A percentile compares a stretch with the other conserved stretches of the same genome.
Evolutionary conservation across 2,329 filamentous ascomycete species (phyloP).

Genomic region (Monosporascus sp.): DNA sequence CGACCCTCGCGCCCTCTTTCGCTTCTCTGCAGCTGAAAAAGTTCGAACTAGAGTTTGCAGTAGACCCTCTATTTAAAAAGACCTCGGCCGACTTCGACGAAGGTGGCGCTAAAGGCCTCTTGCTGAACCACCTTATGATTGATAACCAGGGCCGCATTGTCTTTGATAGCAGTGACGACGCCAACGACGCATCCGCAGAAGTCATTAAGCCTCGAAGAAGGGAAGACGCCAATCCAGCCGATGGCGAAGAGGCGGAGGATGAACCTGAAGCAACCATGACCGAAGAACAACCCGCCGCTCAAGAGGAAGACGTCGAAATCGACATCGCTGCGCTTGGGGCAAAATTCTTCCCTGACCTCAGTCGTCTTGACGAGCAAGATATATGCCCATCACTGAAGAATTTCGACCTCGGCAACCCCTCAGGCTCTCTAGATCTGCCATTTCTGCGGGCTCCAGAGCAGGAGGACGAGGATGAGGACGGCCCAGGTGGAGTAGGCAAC

Average conservation of each 20-base stretch:
- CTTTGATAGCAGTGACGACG: conserved; percentile 95
- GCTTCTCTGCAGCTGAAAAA: conserved; percentile 89
- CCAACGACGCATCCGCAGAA: conserved; percentile 44
- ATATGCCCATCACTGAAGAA: conserved; percentile 93
- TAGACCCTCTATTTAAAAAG: conserved; percentile 98
- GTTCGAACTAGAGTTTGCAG: conserved; percentile 92
- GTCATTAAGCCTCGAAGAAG: conserved; percentile 33
- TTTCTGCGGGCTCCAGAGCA: conserved; percentile 87
- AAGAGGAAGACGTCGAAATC: conserved; percentile 62
- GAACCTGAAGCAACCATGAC: conserved; percentile 29
- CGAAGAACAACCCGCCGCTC: conserved; percentile 38
- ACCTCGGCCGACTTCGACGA: conserved; percentile 98
- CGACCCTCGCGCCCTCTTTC: conserved; percentile 88
- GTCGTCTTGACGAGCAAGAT: conserved; percentile 74
- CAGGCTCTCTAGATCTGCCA: conserved; percentile 80
- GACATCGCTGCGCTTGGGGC: conserved; percentile 69
- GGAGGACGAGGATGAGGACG: conserved; percentile 55
- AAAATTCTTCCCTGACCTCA: conserved; percentile 81
- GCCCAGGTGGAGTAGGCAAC: conserved; percentile 51
- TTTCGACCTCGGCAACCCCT: conserved; percentile 84
- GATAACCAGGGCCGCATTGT: conserved; percentile 89
- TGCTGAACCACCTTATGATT: conserved; percentile 95
- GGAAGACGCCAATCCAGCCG: conserved; percentile 30
- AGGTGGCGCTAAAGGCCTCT: conserved; percentile 88
- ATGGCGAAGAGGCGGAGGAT: conserved; percentile 34